phyloP scores from a whole-genome alignment of 441 rosid genomes.

The Pelargonium myrrhifolium region DNA sequence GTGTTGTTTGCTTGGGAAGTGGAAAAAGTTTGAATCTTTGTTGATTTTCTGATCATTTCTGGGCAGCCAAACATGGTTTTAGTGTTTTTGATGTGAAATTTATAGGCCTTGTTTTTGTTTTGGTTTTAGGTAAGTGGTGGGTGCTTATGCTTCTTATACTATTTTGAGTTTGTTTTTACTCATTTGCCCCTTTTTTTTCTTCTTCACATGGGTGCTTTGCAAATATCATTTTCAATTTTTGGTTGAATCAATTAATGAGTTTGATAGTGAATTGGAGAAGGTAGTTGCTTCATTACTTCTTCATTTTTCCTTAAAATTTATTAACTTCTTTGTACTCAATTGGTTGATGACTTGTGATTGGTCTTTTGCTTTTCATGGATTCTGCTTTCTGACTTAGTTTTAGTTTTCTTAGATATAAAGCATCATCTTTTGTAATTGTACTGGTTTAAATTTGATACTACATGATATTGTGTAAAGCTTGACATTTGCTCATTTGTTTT shows the following conservation, averaged over 20 bases:
- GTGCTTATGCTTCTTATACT: slow-evolving; percentile 1
- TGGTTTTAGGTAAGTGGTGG: slow-evolving; percentile 3
- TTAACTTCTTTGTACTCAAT: neutral
- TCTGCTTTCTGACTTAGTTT: neutral
- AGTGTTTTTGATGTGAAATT: neutral
- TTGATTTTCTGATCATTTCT: neutral
- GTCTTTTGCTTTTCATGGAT: neutral
- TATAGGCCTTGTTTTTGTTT: neutral
- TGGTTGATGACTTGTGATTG: too few species aligned
- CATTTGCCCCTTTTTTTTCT: neutral
- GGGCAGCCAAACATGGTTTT: neutral
- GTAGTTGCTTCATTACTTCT: neutral
- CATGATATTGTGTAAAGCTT: neutral
- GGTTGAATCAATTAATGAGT: slow-evolving; percentile 5
- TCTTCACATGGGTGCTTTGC: neutral
- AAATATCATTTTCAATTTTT: slow-evolving; percentile 2
- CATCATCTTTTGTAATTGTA: neutral
- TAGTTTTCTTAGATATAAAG: neutral
- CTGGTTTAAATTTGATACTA: neutral
- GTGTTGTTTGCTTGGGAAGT: slow-evolving; percentile 5
- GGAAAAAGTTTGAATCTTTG: neutral
- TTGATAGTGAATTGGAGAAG: neutral
- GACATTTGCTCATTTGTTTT: neutral
- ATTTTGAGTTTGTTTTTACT: neutral
- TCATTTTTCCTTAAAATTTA: neutral